Percentiles rank a stretch among this genome's conserved stretches.
Conservation (phyloP, 1,139 yeast species). For the Debaryomycetaceae sp. region DNA sequence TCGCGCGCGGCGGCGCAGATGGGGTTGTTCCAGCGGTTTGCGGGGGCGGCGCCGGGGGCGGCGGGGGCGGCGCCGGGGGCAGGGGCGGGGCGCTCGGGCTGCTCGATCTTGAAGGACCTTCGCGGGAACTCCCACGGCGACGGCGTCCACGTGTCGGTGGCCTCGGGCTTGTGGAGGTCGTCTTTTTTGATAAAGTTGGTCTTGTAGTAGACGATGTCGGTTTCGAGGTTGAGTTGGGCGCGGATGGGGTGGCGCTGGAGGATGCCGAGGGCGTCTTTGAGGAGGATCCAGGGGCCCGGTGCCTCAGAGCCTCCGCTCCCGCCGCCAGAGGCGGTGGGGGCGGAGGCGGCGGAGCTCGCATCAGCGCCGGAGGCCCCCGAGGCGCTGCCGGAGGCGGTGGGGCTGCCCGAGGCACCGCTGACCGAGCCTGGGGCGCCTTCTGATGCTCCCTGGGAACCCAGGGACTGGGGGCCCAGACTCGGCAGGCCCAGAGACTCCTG, state of each 20-base stretch:
- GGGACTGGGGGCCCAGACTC: no score
- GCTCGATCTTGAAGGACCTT: slow-evolving; percentile 4
- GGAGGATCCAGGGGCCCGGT: slow-evolving; percentile 32
- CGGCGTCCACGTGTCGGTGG: slow-evolving; percentile 7
- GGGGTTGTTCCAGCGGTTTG: slow-evolving; percentile 16
- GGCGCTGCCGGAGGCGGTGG: no score
- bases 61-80: slow-evolving; percentile 1
- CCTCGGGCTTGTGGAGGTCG: slow-evolving; percentile 20
- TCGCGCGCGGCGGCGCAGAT: slow-evolving; percentile 39
- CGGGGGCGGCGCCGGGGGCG: slow-evolving; percentile 4
- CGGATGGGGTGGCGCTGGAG: slow-evolving; percentile 21
- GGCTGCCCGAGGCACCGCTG: no score
- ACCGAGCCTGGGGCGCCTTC: no score
- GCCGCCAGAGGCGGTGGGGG: no score
- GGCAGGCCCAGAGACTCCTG: no score
- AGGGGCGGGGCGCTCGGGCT: not conserved
- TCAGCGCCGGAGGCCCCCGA: no score
- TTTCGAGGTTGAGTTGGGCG: slow-evolving; percentile 34
- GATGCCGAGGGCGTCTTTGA: slow-evolving; percentile 32
- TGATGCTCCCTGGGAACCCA: no score
- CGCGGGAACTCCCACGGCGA: slow-evolving; percentile 8
- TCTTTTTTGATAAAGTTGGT: slow-evolving; percentile 41
- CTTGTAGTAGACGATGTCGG: slow-evolving; percentile 43
- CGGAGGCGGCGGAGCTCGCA: no score
- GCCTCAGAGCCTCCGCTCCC: no score